These are phyloP conservation scores for Zasmidium cellare DNA, from an alignment of 2,329 filamentous ascomycete species.

Conservation along the genomic window DNA sequence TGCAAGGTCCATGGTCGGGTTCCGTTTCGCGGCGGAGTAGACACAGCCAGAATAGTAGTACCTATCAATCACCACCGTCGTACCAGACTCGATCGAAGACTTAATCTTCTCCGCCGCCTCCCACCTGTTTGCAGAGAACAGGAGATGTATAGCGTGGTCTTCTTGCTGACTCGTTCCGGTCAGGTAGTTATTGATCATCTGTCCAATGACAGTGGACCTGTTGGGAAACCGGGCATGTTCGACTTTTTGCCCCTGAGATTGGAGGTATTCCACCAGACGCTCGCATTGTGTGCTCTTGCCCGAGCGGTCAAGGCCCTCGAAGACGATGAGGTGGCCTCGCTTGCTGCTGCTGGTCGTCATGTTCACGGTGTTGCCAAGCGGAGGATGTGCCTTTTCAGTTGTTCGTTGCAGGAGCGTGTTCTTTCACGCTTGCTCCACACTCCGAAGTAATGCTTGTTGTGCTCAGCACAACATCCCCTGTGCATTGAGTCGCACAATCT, in stretches of 20 bases:
- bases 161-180: constrained; percentile 71
- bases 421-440: too few relatives aligned
- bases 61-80: constrained; percentile 80
- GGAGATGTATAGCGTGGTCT: constrained; percentile 84
- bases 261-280: constrained; percentile 59
- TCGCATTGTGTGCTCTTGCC: constrained; percentile 91
- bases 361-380: background rate
- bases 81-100: constrained; percentile 60
- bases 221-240: constrained; percentile 70
- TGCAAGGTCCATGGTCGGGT: constrained; percentile 64
- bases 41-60: constrained; percentile 96
- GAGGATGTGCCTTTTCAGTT: too few relatives aligned
- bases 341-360: background rate
- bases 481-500: too few relatives aligned
- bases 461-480: too few relatives aligned
- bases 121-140: constrained; percentile 92
- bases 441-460: too few relatives aligned
- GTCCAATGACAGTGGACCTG: constrained; percentile 77
- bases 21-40: constrained; percentile 85
- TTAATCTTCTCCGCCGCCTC: constrained; percentile 56
- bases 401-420: too few relatives aligned
- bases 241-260: constrained; percentile 52
- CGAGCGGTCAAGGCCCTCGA: constrained; percentile 86
- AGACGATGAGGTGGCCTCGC: constrained; percentile 71
- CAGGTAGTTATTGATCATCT: constrained; percentile 83